Evolutionary conservation across 495 filamentous ascomycete genomes (phyloP), one percentile per base, ranked within the genome.

Genomic region (Aspergillus steynii): DNA sequence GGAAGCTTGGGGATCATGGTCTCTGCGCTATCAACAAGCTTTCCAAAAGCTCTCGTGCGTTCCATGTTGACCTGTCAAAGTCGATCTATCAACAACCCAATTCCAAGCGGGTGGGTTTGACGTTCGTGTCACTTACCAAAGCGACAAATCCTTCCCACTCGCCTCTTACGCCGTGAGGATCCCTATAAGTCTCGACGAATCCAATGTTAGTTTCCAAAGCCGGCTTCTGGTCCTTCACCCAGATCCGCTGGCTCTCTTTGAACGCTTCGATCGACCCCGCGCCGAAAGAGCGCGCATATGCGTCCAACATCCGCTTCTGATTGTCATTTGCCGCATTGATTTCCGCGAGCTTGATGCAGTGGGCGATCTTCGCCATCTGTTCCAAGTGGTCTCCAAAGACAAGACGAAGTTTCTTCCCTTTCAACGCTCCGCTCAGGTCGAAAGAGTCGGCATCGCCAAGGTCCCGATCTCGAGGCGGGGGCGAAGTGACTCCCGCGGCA

Each of bases 101-200:
- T 53, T 26, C 58, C 8, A 61, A 55, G 20, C 15, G 53, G 53
- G 20, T 32, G 12, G 27, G 27, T 29, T n/a, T 53, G 60, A 27
- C 56, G 53, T 1, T 47, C 14, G 45, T 25, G 26, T 34, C 0
- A 79, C 76, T 68, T 61, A 91, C 88, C 64, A 90, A 80, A 34
- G 90, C 89, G 55, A 90, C 90, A 67, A 96, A 95, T 1, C 92
- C 94, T 73, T 98, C 94, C 95, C 95, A 99, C 71, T 99, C 95
- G n/a, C 90, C 93, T 55, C 94, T 82, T 10, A 96, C 86, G 51
- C 95, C 94, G 56, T 92, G 89, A 1, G 95, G 95, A 71, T 99
- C 95, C 54, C 95, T 85, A 69, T 98, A 99, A 0, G 93, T 96
- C 77, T 99, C 95, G 47, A 99, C 89, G 68, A 98, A 99, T 1